Evolutionary conservation across 352 stramenopile species (phyloP).

Genomic region (Aphanomyces astaci): DNA sequence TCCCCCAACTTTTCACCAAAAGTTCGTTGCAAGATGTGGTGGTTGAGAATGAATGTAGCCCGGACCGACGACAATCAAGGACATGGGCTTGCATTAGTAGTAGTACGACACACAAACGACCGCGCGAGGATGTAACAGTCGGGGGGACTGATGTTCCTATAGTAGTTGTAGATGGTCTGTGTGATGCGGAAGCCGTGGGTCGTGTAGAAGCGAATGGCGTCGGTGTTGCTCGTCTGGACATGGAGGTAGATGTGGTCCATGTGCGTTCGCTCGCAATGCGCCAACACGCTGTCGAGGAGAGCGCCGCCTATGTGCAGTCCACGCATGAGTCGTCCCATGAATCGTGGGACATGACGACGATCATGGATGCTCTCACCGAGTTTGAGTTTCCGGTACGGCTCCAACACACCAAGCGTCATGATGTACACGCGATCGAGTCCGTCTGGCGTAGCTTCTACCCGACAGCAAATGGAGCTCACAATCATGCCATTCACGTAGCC

Average conservation of each 20-base stretch:
- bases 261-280: slow-evolving; percentile 30
- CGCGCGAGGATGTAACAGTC: slow-evolving; percentile 90
- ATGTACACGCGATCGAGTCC: slow-evolving; percentile 79
- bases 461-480: slow-evolving; percentile 86
- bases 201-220: slow-evolving; percentile 88
- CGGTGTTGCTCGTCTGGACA: slow-evolving; percentile 89
- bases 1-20: no score
- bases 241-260: slow-evolving; percentile 79
- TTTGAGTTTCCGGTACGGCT: slow-evolving; percentile 69
- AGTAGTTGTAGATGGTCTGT: slow-evolving; percentile 91
- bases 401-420: slow-evolving; percentile 91
- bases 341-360: no score
- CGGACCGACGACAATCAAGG: not conserved
- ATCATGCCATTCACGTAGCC: slow-evolving; percentile 72
- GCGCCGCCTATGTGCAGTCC: slow-evolving; percentile 29
- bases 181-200: slow-evolving; percentile 81
- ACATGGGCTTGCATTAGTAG: not conserved
- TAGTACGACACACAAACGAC: slow-evolving; percentile 12
- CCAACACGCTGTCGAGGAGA: slow-evolving; percentile 38
- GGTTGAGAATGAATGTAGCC: not conserved
- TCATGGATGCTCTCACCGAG: slow-evolving; percentile 59
- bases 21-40: no score
- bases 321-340: no score
- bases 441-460: slow-evolving; percentile 45
- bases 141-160: slow-evolving; percentile 89